Evolutionary conservation across 331 rosid genomes (phyloP), one percentile per base, ranked within the genome.

Genomic region (Telfairia occidentalis): DNA sequence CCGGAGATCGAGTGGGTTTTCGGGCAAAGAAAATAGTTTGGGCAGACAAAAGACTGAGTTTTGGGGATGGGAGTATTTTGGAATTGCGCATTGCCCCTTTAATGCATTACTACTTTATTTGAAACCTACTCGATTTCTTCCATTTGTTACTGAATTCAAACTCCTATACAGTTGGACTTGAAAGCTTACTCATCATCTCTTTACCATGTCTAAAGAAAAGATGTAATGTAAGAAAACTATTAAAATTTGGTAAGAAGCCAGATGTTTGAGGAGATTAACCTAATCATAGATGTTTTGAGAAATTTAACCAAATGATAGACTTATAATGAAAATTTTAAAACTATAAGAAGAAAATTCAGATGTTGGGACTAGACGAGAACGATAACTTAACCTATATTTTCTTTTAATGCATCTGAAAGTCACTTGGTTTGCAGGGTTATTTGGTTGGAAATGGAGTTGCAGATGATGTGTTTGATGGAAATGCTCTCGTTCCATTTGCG

Each of bases 361-460:
- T n/a, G n/a, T n/a, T n/a, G 29, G 60, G 32, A 45, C 26, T 16
- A 15, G 32, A 45, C 26, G 7, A 15, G 0, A 15, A 8, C 9
- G 11, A 48, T 45, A 46, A 42, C 45, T 10, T 43, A 7, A 2
- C 74, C 35, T n/a, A 4, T 1, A 19, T 66, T 67, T 26, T 66
- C 30, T 71, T 26, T 32, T 23, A 32, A 19, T 26, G 66, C 37
- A 38, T 71, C 76, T 48, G 69, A 76, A 43, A 82, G 78, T 83
- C 64, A 58, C 82, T 29, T 21, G 58, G 74, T 43, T 40, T 64
- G 81, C 92, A 95, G 98, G 98, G 98, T 57, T 95, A 88, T 82
- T 19, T 95, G 80, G 96, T 95, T 77, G 98, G 98, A 80, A 95
- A 95, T 85, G 98, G 98, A 49, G 96, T 95, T 43, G 64, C 96